Conservation (phyloP, 106 monocot species). For the Acorus calamus region DNA sequence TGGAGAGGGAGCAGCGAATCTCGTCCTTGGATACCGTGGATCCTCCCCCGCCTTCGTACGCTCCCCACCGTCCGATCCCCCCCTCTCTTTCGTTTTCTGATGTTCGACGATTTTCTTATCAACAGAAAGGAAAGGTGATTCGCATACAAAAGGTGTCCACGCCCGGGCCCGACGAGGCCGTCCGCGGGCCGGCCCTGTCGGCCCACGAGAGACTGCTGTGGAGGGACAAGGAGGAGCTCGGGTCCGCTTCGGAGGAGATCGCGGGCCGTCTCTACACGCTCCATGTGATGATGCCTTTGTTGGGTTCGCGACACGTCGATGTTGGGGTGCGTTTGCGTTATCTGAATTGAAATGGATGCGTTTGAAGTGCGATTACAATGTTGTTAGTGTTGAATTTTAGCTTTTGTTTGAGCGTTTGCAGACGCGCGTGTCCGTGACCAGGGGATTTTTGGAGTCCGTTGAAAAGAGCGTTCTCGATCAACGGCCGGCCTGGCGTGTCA, state of each 20-base stretch:
- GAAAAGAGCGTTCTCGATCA: constrained; percentile 29
- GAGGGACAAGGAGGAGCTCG: constrained; percentile 36
- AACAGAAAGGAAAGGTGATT: constrained; percentile 72
- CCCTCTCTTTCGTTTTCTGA: background rate
- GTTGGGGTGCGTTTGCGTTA: constrained; percentile 30
- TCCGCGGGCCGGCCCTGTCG: constrained; percentile 19
- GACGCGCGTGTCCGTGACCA: constrained; percentile 41
- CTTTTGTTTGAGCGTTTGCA: constrained; percentile 14
- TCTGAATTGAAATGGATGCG: background rate
- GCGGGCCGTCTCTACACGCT: constrained; percentile 24
- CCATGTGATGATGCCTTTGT: constrained; percentile 48
- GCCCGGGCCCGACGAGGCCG: background rate
- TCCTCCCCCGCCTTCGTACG: constrained; percentile 44
- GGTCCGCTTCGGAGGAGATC: constrained; percentile 39
- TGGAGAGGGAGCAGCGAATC: constrained; percentile 87
- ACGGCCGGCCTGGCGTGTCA: constrained; percentile 63
- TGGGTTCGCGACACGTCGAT: constrained; percentile 51
- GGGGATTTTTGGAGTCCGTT: constrained; percentile 49
- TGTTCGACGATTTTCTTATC: background rate
- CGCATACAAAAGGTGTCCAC: constrained; percentile 52
- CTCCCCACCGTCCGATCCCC: background rate
- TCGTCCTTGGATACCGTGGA: constrained; percentile 63
- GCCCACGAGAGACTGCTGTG: constrained; percentile 46
- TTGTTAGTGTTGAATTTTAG: background rate
- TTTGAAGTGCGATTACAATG: background rate